Conservation (phyloP, 768 basidiomycete genomes). For the Roridomyces roridus region DNA sequence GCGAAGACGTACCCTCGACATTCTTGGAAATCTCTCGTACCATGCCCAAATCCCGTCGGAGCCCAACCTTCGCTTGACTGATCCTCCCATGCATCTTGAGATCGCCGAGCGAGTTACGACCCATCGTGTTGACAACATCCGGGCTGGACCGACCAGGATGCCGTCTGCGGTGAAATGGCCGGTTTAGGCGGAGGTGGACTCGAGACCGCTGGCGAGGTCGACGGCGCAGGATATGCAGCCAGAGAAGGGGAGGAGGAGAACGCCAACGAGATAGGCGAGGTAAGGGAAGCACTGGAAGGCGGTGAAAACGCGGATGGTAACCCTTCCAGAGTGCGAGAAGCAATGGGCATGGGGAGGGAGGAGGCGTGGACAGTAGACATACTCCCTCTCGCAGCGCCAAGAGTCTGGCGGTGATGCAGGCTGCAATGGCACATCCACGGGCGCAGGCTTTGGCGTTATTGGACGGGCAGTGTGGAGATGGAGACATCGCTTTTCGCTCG, state of each 20-base stretch:
- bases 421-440: slow-evolving; percentile 38
- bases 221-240: slow-evolving; percentile 14
- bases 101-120: slow-evolving; percentile 73
- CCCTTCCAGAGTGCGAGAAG: neutral
- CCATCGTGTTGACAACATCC: slow-evolving; percentile 23
- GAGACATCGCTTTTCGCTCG: slow-evolving; percentile 59
- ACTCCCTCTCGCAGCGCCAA: slow-evolving; percentile 19
- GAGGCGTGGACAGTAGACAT: slow-evolving; percentile 12
- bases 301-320: slow-evolving; percentile 42
- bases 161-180: slow-evolving; percentile 37
- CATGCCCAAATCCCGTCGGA: slow-evolving; percentile 79
- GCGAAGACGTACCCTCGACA: slow-evolving; percentile 72
- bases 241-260: slow-evolving; percentile 26
- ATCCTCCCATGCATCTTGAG: slow-evolving; percentile 77
- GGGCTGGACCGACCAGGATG: slow-evolving; percentile 41
- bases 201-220: slow-evolving; percentile 21
- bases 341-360: no score
- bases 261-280: slow-evolving; percentile 20
- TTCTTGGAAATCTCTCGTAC: slow-evolving; percentile 86
- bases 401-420: slow-evolving; percentile 50
- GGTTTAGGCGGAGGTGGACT: slow-evolving; percentile 21
- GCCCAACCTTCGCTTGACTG: slow-evolving; percentile 79
- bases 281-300: slow-evolving; percentile 47
- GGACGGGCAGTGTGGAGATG: slow-evolving; percentile 30
- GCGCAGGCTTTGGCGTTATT: slow-evolving; percentile 43